These are phyloP conservation scores for Podospora conica DNA, from an alignment of 495 filamentous ascomycete genomes.

Conservation along the genomic window DNA sequence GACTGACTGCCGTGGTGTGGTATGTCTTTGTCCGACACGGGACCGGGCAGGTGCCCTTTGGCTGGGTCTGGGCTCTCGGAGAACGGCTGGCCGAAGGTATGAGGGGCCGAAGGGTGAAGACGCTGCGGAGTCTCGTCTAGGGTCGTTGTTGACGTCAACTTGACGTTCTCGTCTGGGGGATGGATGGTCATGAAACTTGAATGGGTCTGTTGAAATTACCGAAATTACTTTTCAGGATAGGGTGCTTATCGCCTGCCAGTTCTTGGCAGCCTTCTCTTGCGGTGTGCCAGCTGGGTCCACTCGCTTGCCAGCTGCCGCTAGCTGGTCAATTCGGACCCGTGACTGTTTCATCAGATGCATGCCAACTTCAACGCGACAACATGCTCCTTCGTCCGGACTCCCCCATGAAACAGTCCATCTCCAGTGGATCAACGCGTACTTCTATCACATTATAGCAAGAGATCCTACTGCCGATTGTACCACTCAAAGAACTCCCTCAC, in stretches of 20 bases:
- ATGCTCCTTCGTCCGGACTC: background rate
- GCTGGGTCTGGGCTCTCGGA: background rate
- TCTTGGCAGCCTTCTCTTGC: too few species aligned
- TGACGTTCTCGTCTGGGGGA: background rate
- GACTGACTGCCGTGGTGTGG: background rate
- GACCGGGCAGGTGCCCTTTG: background rate
- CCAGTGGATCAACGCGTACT: background rate
- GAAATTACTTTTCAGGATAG: background rate
- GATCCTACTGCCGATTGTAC: too few species aligned
- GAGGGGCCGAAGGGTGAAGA: background rate
- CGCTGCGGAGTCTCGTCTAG: background rate
- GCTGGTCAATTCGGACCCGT: background rate
- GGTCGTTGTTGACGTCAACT: background rate
- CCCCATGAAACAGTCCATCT: background rate
- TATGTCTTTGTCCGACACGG: background rate
- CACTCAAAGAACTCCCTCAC: too few species aligned
- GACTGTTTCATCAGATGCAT: too few species aligned
- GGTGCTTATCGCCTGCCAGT: background rate
- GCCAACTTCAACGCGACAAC: background rate
- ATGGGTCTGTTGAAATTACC: background rate
- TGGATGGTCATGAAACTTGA: background rate
- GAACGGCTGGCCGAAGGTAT: background rate
- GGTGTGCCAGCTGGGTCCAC: too few species aligned
- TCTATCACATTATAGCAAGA: too few species aligned
- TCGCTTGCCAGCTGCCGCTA: background rate